Conservation (phyloP, 805 yeast species). For the Candida sakaeoensis region DNA sequence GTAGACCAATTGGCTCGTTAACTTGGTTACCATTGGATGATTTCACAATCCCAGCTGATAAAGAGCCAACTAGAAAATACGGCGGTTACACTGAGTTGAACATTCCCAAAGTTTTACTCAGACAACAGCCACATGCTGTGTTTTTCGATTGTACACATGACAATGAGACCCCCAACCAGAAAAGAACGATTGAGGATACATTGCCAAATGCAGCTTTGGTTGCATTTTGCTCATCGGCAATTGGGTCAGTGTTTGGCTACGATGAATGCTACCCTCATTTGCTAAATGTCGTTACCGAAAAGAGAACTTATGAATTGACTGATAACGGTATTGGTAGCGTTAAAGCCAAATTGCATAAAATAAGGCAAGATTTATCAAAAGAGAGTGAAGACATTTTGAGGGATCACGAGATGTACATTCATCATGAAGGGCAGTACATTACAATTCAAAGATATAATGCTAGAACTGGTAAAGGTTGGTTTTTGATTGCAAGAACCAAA, state of each 20-base stretch:
- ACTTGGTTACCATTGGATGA: constrained; percentile 75
- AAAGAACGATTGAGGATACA: constrained; percentile 91
- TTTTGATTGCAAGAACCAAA: constrained; percentile 81
- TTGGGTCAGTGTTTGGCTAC: constrained; percentile 90
- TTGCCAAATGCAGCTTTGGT: constrained; percentile 93
- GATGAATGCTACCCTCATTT: constrained; percentile 88
- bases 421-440: constrained; percentile 88
- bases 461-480: constrained; percentile 83
- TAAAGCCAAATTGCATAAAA: constrained; percentile 55
- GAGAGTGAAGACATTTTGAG: constrained; percentile 53
- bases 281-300: constrained; percentile 77
- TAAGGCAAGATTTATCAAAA: constrained; percentile 55
- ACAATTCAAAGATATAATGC: constrained; percentile 86
- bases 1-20: constrained; percentile 91
- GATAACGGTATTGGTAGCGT: constrained; percentile 68
- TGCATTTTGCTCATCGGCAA: constrained; percentile 87
- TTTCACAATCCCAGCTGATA: constrained; percentile 60
- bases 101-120: constrained; percentile 60
- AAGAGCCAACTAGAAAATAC: constrained; percentile 29
- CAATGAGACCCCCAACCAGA: constrained; percentile 83
- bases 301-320: constrained; percentile 54
- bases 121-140: constrained; percentile 84
- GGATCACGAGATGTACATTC: constrained; percentile 85
- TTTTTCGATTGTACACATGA: constrained; percentile 99
- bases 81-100: constrained; percentile 57